Evolutionary conservation across 2,329 filamentous ascomycete genomes (phyloP).

Genomic region (Penicillium brasilianum): DNA sequence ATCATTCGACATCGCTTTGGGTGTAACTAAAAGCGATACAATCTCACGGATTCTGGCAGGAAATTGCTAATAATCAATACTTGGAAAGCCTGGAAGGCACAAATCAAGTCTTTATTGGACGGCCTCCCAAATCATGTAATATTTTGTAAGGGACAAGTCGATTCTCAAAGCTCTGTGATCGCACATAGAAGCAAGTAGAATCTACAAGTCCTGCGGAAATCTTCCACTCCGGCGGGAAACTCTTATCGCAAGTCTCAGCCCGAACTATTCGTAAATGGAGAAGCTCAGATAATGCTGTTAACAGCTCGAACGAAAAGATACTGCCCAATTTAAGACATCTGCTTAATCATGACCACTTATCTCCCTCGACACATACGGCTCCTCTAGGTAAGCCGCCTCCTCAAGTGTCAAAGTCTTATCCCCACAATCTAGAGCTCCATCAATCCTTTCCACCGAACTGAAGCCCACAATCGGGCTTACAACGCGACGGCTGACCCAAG

Average conservation of each 20-base stretch:
- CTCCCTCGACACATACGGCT: background rate
- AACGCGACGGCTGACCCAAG: constrained; percentile 11
- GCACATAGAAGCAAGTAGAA: background rate
- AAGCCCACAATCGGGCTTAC: constrained; percentile 8
- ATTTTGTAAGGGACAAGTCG: background rate
- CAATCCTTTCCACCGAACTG: constrained; percentile 3
- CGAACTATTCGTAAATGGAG: background rate
- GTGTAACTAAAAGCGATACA: no score
- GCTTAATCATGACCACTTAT: constrained; percentile 4
- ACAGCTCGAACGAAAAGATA: no score
- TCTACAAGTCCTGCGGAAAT: background rate
- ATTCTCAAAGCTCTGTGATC: background rate
- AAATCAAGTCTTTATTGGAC: no score
- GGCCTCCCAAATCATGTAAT: background rate
- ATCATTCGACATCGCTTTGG: no score
- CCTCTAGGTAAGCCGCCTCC: constrained; percentile 4
- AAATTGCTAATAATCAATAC: no score
- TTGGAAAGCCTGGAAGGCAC: no score
- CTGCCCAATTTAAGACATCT: no score
- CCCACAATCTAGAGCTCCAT: constrained; percentile 4
- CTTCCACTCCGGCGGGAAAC: background rate
- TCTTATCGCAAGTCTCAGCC: background rate
- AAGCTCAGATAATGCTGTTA: background rate
- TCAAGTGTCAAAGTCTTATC: background rate
- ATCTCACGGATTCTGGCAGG: no score